Percentiles rank a stretch among this genome's conserved stretches.
phyloP scores from a whole-genome alignment of 768 basidiomycete species.

The Botryobasidium botryosum region DNA sequence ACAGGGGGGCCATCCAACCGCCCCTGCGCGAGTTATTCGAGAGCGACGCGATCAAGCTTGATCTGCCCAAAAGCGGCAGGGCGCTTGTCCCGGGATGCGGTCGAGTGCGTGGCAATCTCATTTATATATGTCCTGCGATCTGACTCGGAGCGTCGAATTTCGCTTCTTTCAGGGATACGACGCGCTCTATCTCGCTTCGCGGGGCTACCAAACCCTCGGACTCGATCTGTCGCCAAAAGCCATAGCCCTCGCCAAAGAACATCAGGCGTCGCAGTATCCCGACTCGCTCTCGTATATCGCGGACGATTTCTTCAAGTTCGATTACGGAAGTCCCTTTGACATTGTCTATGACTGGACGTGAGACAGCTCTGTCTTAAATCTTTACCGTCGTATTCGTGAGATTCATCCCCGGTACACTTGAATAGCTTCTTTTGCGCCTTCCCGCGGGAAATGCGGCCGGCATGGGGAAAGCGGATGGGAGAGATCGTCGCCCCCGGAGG shows the following conservation, averaged over 20 bases:
- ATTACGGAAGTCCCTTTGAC: conserved; percentile 27
- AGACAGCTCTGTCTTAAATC: background rate
- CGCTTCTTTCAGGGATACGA: conserved; percentile 46
- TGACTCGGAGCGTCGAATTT: background rate
- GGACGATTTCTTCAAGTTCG: conserved; percentile 39
- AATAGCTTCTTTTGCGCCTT: conserved; percentile 58
- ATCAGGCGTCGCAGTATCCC: too few species aligned
- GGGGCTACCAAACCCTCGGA: conserved; percentile 33
- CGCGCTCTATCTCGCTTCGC: conserved; percentile 33
- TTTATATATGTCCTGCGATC: background rate
- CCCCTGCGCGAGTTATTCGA: too few species aligned
- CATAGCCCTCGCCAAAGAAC: too few species aligned
- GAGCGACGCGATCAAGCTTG: too few species aligned
- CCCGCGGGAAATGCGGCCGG: conserved; percentile 31
- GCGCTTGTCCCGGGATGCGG: conserved; percentile 47
- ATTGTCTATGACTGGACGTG: conserved; percentile 53
- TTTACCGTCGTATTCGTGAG: background rate
- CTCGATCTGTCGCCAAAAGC: conserved; percentile 44
- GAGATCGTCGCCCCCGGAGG: conserved; percentile 43
- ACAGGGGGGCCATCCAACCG: too few species aligned
- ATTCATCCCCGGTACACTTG: too few species aligned
- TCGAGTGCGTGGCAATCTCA: conserved; percentile 15
- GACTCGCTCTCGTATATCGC: too few species aligned
- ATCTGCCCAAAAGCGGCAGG: conserved; percentile 27
- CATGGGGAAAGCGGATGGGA: conserved; percentile 43